Evolutionary conservation across 768 basidiomycete genomes (phyloP).

Genomic region (Mycena alexandri): DNA sequence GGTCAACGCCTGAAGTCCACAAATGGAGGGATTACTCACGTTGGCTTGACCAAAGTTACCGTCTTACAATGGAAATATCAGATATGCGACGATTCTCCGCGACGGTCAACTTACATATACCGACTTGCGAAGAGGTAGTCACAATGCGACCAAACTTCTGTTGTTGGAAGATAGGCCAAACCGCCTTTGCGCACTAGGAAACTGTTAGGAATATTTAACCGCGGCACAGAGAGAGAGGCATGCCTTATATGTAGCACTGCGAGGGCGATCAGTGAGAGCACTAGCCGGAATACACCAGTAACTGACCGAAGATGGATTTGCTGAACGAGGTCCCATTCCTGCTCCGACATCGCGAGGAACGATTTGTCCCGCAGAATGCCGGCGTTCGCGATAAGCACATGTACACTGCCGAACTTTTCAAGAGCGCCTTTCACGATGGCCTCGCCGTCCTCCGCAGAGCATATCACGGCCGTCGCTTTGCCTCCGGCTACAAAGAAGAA

Average conservation of each 20-base stretch:
- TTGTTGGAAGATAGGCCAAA: slow-evolving; percentile 97
- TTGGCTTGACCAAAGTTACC: slow-evolving; percentile 97
- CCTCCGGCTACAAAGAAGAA: slow-evolving; percentile 75
- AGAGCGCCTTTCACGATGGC: slow-evolving; percentile 88
- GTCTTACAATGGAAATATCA: slow-evolving; percentile 58
- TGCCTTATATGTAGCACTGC: slow-evolving; percentile 90
- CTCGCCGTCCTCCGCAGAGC: slow-evolving; percentile 93
- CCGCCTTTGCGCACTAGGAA: slow-evolving; percentile 88
- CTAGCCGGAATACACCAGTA: slow-evolving; percentile 1
- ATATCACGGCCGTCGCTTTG: slow-evolving; percentile 85
- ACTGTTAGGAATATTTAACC: neutral
- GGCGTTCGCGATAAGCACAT: slow-evolving; percentile 92
- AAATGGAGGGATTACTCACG: slow-evolving; percentile 51
- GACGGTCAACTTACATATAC: slow-evolving; percentile 76
- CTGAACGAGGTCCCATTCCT: slow-evolving; percentile 95
- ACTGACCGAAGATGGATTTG: slow-evolving; percentile 82
- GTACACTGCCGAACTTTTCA: slow-evolving; percentile 89
- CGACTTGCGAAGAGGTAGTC: slow-evolving; percentile 93
- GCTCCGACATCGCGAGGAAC: slow-evolving; percentile 88
- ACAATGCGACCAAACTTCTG: slow-evolving; percentile 97
- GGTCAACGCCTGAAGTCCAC: slow-evolving; percentile 16
- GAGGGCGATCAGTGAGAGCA: slow-evolving; percentile 4
- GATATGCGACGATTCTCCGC: neutral
- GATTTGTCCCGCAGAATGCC: slow-evolving; percentile 95
- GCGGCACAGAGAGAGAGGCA: neutral